Evolutionary conservation across 2,329 filamentous ascomycete species (phyloP), one percentile per base, ranked within the genome.

Genomic region (Lachnellula arida): DNA sequence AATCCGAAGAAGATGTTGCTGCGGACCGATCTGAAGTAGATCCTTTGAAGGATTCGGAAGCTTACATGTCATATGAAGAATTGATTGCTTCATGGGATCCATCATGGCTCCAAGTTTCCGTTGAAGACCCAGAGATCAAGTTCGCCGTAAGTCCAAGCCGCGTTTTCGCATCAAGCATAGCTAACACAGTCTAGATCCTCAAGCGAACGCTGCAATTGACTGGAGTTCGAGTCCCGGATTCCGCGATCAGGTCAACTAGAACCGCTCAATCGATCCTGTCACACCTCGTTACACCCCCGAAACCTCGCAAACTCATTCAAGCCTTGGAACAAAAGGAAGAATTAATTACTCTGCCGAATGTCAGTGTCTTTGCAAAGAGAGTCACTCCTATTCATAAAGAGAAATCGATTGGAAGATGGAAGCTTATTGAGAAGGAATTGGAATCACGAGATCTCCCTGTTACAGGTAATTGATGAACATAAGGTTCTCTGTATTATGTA

Each of bases 181-280:
- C 58, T 64, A 54, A 65, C 48, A 34, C 46, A 19, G 32, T 42
- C 25, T 63, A 97, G 92, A 79, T 94, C 62, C 76, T 86, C 66
- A 96, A 96, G 75, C 86, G 90, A 57, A 76, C 91, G 59, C 84
- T 87, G 70, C 88, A 94, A 70, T 78, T 96, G 58, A 92, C 87
- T n/a, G 89, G 90, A 58, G 82, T 85, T 59, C 81, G 83, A 57
- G 77, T 96, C 62, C 78, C 88, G 15, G 93, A 97, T 72, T 76
- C 82, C 47, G 79, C 81, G 63, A 80, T 95, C 58, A 74, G 76
- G 49, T 74, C 76, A 46, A 76, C 84, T 58, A 72, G 71, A 51
- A 85, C 78, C 8, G 76, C 84, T 39, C 75, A 76, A 54, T 71
- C 78, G 28, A 71, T 89, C 51, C 71, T 89, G 43, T 73, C 75